phyloP scores from a whole-genome alignment of 257 asterid genomes.

The Paulownia fortunei region DNA sequence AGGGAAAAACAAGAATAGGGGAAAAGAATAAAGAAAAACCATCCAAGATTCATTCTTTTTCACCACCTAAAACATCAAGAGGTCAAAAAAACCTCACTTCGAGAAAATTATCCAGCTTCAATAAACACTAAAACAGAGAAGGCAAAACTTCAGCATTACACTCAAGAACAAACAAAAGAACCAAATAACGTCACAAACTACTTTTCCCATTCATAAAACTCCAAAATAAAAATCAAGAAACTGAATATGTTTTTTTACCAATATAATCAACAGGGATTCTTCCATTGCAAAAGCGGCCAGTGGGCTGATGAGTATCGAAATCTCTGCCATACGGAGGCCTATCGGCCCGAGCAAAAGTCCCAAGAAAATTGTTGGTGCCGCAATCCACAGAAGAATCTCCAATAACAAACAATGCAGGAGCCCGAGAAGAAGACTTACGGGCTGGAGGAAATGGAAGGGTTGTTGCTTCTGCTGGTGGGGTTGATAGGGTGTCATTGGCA shows the following conservation, averaged over 20 bases:
- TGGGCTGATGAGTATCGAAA: conserved; percentile 84
- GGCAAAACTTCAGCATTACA: not conserved
- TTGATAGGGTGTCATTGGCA: conserved; percentile 3
- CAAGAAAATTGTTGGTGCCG: conserved; percentile 87
- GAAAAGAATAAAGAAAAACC: not conserved
- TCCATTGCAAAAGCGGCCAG: conserved; percentile 94
- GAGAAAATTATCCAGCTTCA: not conserved
- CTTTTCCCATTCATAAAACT: not conserved
- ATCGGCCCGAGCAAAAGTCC: conserved; percentile 95
- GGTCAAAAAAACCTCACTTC: not conserved
- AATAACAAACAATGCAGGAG: conserved; percentile 82
- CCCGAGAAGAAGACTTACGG: conserved; percentile 38
- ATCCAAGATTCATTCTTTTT: conserved; percentile 5
- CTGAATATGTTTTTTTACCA: conserved; percentile 39
- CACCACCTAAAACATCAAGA: conserved; percentile 6
- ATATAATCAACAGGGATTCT: conserved; percentile 92
- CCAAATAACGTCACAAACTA: not conserved
- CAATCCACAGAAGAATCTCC: conserved; percentile 97
- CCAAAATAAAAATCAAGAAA: not conserved
- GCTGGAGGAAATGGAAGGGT: conserved; percentile 27
- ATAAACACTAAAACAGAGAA: not conserved
- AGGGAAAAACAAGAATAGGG: conserved; percentile 22
- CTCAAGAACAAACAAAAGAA: not conserved
- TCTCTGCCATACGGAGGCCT: conserved; percentile 91
- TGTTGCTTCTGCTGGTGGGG: conserved; percentile 34